Evolutionary conservation across 768 basidiomycete species (phyloP), one percentile per base, ranked within the genome.

Genomic region (Vararia minispora): DNA sequence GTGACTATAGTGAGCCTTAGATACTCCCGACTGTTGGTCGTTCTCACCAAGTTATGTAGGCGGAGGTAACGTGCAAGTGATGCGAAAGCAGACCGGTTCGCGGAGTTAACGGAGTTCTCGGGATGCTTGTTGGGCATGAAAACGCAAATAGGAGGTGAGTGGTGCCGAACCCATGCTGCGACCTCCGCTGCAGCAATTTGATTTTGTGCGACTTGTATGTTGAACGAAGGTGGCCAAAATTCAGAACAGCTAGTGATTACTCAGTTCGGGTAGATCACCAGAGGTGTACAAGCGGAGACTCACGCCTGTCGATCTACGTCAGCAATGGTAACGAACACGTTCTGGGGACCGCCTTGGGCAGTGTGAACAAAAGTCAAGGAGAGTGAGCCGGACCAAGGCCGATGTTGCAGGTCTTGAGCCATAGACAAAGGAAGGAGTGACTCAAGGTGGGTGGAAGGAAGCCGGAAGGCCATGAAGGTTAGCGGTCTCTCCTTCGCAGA

Each of bases 271-370:
- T 12, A 20, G 14, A 26, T 28, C 29, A 28, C 32, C 10, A 41
- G 26, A 26, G 38, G 39, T 40, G 24, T 27, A 10, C 17, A 27
- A 37, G 35, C 28, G 28, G 33, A 41, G 33, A 66, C 75, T 54
- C 64, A 80, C 78, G 67, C 75, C 49, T 79, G 74, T n/a, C 77
- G 76, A 52, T 78, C 77, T 24, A 74, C 78, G 60, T 80, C 78
- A 29, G 76, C 75, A 18, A 74, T 76, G 21, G 75, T 74, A 48
- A 77, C 72, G 37, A 59, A 64, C 35, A 79, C 63, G 42, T 69
- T 66, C 51, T 74, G 72, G 23, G 38, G 36, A 47, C 56, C 66
- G 58, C 60, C 48, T 61, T 63, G 51, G 46, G 66, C 63, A 46
- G 61, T 44, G 41, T 68, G 53, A 60, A 68, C 62, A 45, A 71